Conservation (phyloP, 257 asterid species). For the Petunia secreta region DNA sequence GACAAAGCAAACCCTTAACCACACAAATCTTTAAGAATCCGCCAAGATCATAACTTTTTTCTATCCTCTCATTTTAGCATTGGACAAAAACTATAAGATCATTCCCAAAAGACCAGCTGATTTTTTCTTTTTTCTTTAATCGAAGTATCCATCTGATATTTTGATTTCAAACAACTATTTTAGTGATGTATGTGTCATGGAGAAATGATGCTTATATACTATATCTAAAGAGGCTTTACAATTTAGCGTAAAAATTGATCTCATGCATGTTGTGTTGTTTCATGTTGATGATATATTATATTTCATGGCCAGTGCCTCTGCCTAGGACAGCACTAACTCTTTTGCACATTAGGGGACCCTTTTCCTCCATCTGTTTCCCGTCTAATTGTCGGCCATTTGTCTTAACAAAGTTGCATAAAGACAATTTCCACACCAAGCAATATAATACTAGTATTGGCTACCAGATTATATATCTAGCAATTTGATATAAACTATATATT, state of each 20-base stretch:
- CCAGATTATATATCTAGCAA: too few species aligned
- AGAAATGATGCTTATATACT: slow-evolving; percentile 5
- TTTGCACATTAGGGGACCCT: slow-evolving; percentile 26
- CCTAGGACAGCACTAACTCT: slow-evolving; percentile 35
- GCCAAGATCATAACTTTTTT: background rate
- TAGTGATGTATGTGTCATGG: background rate
- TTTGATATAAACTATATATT: too few species aligned
- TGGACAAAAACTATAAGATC: slow-evolving; percentile 23
- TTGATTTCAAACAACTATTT: slow-evolving; percentile 6
- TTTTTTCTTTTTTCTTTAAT: background rate
- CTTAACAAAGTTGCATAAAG: slow-evolving; percentile 28
- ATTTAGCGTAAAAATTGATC: slow-evolving; percentile 12
- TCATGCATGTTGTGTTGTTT: background rate
- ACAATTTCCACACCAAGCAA: slow-evolving; percentile 14
- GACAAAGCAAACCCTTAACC: slow-evolving; percentile 28
- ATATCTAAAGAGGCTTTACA: background rate
- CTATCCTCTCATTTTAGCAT: slow-evolving; percentile 14
- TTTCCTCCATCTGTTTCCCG: slow-evolving; percentile 24
- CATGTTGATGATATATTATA: slow-evolving; percentile 11
- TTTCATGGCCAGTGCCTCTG: slow-evolving; percentile 7
- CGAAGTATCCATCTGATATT: background rate
- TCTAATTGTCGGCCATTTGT: slow-evolving; percentile 47
- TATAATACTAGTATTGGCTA: background rate
- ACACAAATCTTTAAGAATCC: slow-evolving; percentile 27
- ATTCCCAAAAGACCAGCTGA: background rate